Evolutionary conservation across 2,329 filamentous ascomycete species (phyloP).

Genomic region (Neonectria sp.): DNA sequence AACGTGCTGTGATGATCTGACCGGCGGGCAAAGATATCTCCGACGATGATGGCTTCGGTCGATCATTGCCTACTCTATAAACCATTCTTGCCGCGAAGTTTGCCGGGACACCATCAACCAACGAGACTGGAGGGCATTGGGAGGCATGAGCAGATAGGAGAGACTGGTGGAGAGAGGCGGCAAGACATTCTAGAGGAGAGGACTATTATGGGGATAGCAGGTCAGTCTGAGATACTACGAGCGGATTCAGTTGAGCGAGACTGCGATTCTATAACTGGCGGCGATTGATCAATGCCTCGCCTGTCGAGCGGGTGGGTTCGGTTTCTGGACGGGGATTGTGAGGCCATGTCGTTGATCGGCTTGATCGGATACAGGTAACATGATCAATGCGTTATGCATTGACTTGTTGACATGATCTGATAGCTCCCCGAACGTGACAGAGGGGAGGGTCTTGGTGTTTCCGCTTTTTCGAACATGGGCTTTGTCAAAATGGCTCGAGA

Average conservation of each 20-base stretch:
- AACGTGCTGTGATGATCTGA: conserved; percentile 19
- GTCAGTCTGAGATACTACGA: neutral
- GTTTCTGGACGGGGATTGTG: neutral
- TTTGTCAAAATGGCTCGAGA: neutral
- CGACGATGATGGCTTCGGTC: conserved; percentile 30
- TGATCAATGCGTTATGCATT: neutral
- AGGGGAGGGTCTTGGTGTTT: neutral
- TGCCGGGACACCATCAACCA: neutral
- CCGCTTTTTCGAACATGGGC: conserved; percentile 1
- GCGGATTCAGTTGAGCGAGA: neutral
- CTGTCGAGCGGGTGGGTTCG: neutral
- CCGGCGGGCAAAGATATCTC: conserved; percentile 10
- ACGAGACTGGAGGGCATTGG: conserved; percentile 3
- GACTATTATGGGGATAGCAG: neutral
- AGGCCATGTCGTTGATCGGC: conserved; percentile 3
- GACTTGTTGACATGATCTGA: neutral
- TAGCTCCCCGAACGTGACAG: neutral
- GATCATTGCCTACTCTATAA: conserved; percentile 30
- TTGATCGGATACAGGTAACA: neutral
- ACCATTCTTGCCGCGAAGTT: conserved; percentile 4
- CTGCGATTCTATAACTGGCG: neutral
- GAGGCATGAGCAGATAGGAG: conserved; percentile 18
- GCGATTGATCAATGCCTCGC: conserved; percentile 4
- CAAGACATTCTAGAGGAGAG: conserved; percentile 34
- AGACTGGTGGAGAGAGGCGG: conserved; percentile 15